Evolutionary conservation across 1,284 basidiomycete species (phyloP), one percentile per base, ranked within the genome.

Genomic region (Fomitopsis pinicola): DNA sequence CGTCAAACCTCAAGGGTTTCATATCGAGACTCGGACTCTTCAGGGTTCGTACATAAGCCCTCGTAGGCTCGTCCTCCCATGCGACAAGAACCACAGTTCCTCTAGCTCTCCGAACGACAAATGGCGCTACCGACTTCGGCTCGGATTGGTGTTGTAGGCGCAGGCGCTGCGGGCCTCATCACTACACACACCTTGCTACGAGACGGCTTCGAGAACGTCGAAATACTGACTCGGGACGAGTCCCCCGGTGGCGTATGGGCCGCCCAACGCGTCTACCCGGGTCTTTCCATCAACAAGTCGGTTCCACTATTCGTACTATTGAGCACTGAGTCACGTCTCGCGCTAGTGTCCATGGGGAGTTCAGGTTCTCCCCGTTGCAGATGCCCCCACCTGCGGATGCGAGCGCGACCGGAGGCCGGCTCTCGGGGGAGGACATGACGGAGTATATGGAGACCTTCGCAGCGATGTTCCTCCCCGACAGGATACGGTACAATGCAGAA

Each of bases 241-340:
- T 76, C 78, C 1, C 73, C 76, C 2, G 85, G 86, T n/a, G 86
- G 85, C 1, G 78, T 81, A 1, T 87, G 85, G 85, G 74, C 79
- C 8, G 71, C 69, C 36, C 75, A 78, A 26, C 77, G 82, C 3
- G 72, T 86, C 2, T 87, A 86, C 68, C 80, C 83, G 1, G 81
- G 80, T 2, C 67, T 87, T 1, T 68, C 70, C 3, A 77, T 84
- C 36, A 87, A 88, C 71, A 87, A 82, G 85, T 85, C 58, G 35
- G 77, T 50, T 33, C 8, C 30, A 8, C 30, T 33, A 33, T 33
- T 33, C 30, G 8, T 8, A 33, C 4, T 33, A 33, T 33, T 33
- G 30, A 33, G 30, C 4, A 33, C 30, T 40, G n/a, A 30, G 14
- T 52, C 19, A 17, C 33, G 17, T 33, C 28, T 22, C 63, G 12